phyloP scores from a whole-genome alignment of 495 filamentous ascomycete genomes.

The Talaromyces stipitatus region DNA sequence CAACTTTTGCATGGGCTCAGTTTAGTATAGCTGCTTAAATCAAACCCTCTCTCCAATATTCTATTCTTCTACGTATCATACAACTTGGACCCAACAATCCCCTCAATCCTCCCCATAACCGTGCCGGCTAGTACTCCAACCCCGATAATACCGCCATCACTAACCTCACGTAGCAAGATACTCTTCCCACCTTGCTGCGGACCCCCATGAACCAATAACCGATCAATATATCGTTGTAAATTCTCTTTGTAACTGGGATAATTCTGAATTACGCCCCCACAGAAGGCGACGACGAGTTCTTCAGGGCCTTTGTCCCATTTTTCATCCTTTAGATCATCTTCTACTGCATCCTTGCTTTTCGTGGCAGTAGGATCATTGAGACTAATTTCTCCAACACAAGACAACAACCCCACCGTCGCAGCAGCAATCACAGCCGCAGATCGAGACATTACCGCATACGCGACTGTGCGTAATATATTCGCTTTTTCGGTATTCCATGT shows the following conservation, averaged over 20 bases:
- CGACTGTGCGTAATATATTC: slow-evolving; percentile 43
- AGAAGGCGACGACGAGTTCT: slow-evolving; percentile 62
- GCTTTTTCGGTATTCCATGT: slow-evolving; percentile 51
- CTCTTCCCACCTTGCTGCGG: slow-evolving; percentile 38
- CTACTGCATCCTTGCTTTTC: not conserved
- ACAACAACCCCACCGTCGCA: slow-evolving; percentile 54
- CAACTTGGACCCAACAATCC: slow-evolving; percentile 19
- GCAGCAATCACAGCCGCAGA: slow-evolving; percentile 60
- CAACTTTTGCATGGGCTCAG: no score
- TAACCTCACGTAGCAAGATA: slow-evolving; percentile 53
- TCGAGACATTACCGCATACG: slow-evolving; percentile 51
- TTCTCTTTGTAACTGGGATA: slow-evolving; percentile 60
- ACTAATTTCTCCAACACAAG: slow-evolving; percentile 51
- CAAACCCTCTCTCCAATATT: not conserved
- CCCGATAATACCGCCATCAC: slow-evolving; percentile 64
- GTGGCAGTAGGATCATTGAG: slow-evolving; percentile 9
- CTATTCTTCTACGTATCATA: not conserved
- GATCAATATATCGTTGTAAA: slow-evolving; percentile 54
- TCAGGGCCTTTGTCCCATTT: slow-evolving; percentile 29
- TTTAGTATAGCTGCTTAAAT: not conserved
- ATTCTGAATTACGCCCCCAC: slow-evolving; percentile 63
- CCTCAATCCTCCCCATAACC: slow-evolving; percentile 19
- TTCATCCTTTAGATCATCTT: not conserved
- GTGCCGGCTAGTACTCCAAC: slow-evolving; percentile 59
- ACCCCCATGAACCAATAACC: slow-evolving; percentile 44